A percentile compares a stretch with the other conserved stretches of the same genome.
Evolutionary conservation across 2,329 filamentous ascomycete species (phyloP).

Genomic region (Ciborinia camelliae): DNA sequence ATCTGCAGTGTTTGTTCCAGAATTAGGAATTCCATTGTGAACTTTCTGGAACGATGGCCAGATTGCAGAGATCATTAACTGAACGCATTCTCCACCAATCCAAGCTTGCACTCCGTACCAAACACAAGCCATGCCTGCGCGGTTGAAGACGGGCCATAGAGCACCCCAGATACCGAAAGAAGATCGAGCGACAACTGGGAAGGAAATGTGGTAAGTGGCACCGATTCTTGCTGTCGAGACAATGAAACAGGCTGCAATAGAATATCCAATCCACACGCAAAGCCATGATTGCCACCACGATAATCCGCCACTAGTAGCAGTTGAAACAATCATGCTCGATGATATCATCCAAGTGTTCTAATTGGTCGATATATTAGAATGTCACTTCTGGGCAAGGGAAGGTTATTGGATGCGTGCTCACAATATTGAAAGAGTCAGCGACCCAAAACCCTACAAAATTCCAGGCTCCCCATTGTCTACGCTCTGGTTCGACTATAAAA

Average conservation of each 20-base stretch:
- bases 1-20: slow-evolving; percentile 70
- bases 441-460: slow-evolving; percentile 91
- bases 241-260: slow-evolving; percentile 72
- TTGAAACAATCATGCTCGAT: slow-evolving; percentile 67
- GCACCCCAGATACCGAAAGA: slow-evolving; percentile 89
- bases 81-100: slow-evolving; percentile 81
- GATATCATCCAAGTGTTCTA: slow-evolving; percentile 92
- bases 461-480: slow-evolving; percentile 80
- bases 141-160: slow-evolving; percentile 84
- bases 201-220: slow-evolving; percentile 83
- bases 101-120: slow-evolving; percentile 87
- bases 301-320: slow-evolving; percentile 50
- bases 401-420: slow-evolving; percentile 34
- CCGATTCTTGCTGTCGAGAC: slow-evolving; percentile 78
- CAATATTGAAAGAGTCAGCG: slow-evolving; percentile 79
- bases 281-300: slow-evolving; percentile 92
- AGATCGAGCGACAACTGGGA: slow-evolving; percentile 73
- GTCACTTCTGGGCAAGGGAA: slow-evolving; percentile 13
- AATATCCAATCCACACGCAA: slow-evolving; percentile 85
- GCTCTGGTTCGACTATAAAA: slow-evolving; percentile 64
- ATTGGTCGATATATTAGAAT: slow-evolving; percentile 26
- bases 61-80: slow-evolving; percentile 83
- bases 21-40: slow-evolving; percentile 64
- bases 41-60: slow-evolving; percentile 63
- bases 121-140: slow-evolving; percentile 76